These are phyloP conservation scores for Mycena sp. DNA, from an alignment of 1,284 basidiomycete species.

Conservation along the genomic window DNA sequence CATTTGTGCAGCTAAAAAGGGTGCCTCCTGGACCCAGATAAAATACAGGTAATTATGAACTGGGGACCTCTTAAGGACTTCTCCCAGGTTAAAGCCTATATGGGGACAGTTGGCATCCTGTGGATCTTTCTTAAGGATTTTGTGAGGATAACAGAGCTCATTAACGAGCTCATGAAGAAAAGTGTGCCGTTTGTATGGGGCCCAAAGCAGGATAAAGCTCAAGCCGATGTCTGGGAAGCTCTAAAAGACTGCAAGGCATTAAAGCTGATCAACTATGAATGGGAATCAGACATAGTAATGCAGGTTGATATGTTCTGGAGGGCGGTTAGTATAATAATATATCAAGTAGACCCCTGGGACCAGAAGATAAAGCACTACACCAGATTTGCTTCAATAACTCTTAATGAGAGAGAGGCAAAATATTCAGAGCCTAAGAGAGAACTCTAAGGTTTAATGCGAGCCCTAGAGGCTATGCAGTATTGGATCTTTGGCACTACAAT, in stretches of 20 bases:
- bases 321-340: constrained; percentile 43
- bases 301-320: constrained; percentile 46
- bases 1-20: constrained; percentile 39
- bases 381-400: constrained; percentile 40
- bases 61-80: constrained; percentile 37
- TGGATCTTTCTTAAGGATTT: constrained; percentile 42
- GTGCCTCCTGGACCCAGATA: constrained; percentile 30
- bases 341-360: constrained; percentile 35
- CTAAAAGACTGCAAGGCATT: constrained; percentile 35
- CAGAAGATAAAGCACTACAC: constrained; percentile 33
- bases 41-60: constrained; percentile 29
- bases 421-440: constrained; percentile 47
- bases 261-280: constrained; percentile 43
- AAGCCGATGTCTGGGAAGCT: constrained; percentile 38
- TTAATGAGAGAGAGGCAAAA: constrained; percentile 37
- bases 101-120: constrained; percentile 37
- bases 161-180: constrained; percentile 40
- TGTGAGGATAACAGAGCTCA: constrained; percentile 31
- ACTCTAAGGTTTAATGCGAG: constrained; percentile 43
- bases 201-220: constrained; percentile 23
- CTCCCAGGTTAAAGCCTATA: constrained; percentile 37
- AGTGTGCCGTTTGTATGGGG: constrained; percentile 37
- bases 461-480: constrained; percentile 31
- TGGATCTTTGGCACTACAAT: constrained; percentile 39
- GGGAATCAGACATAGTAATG: constrained; percentile 39